Base-by-base conservation (phyloP, 345 rosid genomes). In the Gossypium turneri region DNA sequence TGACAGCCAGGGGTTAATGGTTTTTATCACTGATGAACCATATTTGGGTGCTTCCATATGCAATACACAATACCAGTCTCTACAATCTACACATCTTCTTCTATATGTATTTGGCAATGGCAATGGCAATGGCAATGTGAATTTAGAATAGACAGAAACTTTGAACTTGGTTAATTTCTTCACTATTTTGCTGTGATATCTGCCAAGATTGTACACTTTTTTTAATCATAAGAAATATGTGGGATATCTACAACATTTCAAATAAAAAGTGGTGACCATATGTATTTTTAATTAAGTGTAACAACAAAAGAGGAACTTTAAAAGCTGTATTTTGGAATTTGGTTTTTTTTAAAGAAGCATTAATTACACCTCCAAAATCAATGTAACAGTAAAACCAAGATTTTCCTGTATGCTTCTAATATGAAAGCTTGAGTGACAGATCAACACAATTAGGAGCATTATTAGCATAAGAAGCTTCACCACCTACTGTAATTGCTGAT, bases 351-450 rank as follows among this genome's bases (percentile, higher is more conserved):
- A 1, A 50, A 24, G 38, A 38, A 20, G 15, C 45, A 63, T 65
- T 68, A 72, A 67, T 71, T 61, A 64, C 77, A 73, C 13, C 7
- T 57, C 75, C 75, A 72, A 60, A 56, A 73, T 61, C 56, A 41
- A 75, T 65, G 78, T 45, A 73, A 67, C 68, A 67, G 62, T 48
- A 71, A 66, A 72, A 4, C 62, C 57, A 74, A 58, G 7, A 22
- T 12, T 27, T 58, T 73, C 43, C 45, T 24, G n/a, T 25, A 51
- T 61, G 77, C 34, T 19, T 51, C 83, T 83, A 83, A 20, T 25
- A 78, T 16, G 82, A 90, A 85, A 91, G 98, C 89, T 87, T 94
- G 79, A 94, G 92, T 59, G 98, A 90, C 90, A 94, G 78, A 86
- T 94, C 98, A 83, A 94, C 78, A 75, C 82, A 82, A 77, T 86